Conservation (phyloP, 495 filamentous ascomycete genomes). For the Acidiella bohemica region DNA sequence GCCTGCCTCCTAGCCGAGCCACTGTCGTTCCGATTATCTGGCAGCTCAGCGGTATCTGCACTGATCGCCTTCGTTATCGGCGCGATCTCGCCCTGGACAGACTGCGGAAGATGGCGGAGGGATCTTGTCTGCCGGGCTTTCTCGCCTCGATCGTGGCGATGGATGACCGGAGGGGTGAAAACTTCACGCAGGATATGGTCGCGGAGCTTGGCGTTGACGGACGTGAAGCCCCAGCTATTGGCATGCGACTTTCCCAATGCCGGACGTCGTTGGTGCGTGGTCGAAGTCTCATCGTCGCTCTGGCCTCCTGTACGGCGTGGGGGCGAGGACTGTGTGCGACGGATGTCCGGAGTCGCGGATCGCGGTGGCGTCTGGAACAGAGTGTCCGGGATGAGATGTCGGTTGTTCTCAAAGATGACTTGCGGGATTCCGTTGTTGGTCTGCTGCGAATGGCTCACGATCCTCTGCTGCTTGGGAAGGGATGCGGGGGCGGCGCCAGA, state of each 20-base stretch:
- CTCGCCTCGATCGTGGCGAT: constrained; percentile 40
- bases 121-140: constrained; percentile 42
- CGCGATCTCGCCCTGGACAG: constrained; percentile 7
- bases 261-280: constrained; percentile 16
- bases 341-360: constrained; percentile 12
- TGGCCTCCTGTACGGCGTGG: not conserved
- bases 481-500: constrained; percentile 10
- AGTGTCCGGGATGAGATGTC: constrained; percentile 83
- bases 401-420: constrained; percentile 88
- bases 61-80: constrained; percentile 22
- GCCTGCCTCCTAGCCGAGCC: constrained; percentile 7
- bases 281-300: constrained; percentile 11
- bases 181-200: constrained; percentile 92
- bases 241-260: constrained; percentile 36
- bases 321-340: constrained; percentile 7
- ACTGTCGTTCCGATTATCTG: not conserved
- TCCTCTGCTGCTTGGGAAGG: constrained; percentile 46
- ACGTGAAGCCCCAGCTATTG: constrained; percentile 95
- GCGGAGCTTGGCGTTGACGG: constrained; percentile 72
- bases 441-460: constrained; percentile 69
- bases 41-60: constrained; percentile 30
- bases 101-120: constrained; percentile 33
- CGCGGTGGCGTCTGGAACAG: constrained; percentile 39
- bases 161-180: constrained; percentile 71
- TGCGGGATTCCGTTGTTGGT: constrained; percentile 54